Base-by-base conservation (phyloP, 768 basidiomycete species). In the Gymnopilus dilepis region DNA sequence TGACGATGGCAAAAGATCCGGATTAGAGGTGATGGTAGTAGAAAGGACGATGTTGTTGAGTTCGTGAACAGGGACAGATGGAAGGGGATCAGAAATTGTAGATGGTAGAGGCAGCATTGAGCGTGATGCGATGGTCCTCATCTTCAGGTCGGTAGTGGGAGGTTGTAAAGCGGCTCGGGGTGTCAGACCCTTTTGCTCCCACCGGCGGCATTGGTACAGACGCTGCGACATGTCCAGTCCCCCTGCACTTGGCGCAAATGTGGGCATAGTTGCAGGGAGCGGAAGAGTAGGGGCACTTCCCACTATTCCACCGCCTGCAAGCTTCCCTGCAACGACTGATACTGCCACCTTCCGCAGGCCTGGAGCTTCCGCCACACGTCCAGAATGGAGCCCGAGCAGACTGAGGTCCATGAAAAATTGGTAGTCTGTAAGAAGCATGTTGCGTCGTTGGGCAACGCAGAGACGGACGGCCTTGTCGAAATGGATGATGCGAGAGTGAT, bases 401-500 rank as follows among this genome's bases (percentile, higher is more conserved):
- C 54, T n/a, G 28, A 68, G 67, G 41, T 70, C 61, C 0, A 40
- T 41, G 41, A 67, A 70, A 4, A 31, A 11, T 17, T 31, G n/a
- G 38, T n/a, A 30, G 59, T 70, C 61, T 3, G 59, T 48, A 31
- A 70, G 67, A 26, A 57, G 42, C 19, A n/a, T n/a, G n/a, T n/a
- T n/a, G n/a, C n/a, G n/a, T n/a, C n/a, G n/a, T n/a, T n/a, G n/a
- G n/a, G n/a, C n/a, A n/a, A n/a, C n/a, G n/a, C n/a, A n/a, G n/a
- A n/a, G n/a, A n/a, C n/a, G n/a, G n/a, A n/a, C n/a, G n/a, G n/a
- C 62, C 54, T 52, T 53, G 47, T 79, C 77, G 55, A 65, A 75
- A 3, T 69, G 13, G 60, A 78, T 70, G 62, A 78, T 55, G 6
- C 60, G 26, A 8, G 8, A 8, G 33, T 71, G 73, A 56, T 26